Percentiles rank a stretch among this genome's conserved stretches.
Conservation (phyloP, 345 rosid genomes). For the Acer yangbiense region DNA sequence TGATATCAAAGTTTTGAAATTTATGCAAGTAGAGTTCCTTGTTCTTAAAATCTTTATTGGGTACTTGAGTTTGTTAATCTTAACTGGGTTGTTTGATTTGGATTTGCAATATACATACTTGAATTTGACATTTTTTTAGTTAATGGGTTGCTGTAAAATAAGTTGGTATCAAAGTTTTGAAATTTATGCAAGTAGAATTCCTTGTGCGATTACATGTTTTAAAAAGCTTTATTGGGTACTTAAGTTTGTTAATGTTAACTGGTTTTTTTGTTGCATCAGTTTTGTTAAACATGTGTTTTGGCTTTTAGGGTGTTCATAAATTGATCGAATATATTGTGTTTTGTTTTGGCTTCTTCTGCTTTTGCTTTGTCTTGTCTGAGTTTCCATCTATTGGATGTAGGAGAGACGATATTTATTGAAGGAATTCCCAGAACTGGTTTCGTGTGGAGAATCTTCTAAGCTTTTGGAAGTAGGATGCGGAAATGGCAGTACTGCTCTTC, state of each 20-base stretch:
- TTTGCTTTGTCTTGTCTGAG: neutral
- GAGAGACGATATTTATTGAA: conserved; percentile 88
- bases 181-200: neutral
- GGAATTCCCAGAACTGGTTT: conserved; percentile 82
- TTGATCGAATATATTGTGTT: neutral
- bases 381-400: conserved; percentile 32
- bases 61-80: neutral
- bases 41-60: no score
- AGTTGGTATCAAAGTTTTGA: neutral
- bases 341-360: neutral
- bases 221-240: neutral
- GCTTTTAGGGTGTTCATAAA: neutral
- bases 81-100: neutral
- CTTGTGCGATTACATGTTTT: neutral
- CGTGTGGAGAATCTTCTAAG: conserved; percentile 48
- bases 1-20: neutral
- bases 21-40: neutral
- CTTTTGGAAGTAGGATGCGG: conserved; percentile 93
- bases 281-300: neutral
- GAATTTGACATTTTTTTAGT: neutral
- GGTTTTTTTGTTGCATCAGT: neutral
- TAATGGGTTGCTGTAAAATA: neutral
- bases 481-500: conserved; percentile 81
- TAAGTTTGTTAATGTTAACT: neutral
- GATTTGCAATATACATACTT: neutral